These are phyloP conservation scores for Solanum arcanum DNA, from an alignment of 257 asterid genomes.

Conservation along the genomic window DNA sequence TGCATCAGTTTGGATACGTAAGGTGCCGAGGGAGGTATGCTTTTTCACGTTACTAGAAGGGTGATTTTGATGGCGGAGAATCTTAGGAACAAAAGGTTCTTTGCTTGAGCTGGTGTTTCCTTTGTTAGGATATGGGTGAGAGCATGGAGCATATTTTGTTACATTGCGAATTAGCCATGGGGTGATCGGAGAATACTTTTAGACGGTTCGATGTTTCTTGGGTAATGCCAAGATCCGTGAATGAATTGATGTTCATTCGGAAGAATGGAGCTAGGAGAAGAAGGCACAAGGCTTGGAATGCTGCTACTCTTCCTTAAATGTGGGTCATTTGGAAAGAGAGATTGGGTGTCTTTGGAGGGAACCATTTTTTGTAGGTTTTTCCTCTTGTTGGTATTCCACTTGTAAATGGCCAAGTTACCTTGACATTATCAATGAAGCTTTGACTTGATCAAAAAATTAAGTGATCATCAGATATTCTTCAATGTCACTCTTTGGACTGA, in stretches of 20 bases:
- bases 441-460: neutral
- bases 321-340: neutral
- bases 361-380: neutral
- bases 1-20: neutral
- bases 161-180: neutral
- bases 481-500: neutral
- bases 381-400: neutral
- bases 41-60: neutral
- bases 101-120: neutral
- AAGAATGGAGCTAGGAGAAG: neutral
- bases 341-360: neutral
- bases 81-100: neutral
- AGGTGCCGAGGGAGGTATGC: neutral
- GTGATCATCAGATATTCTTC: neutral
- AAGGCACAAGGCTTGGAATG: neutral
- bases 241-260: neutral
- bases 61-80: neutral
- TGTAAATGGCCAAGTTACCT: neutral
- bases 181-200: neutral
- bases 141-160: neutral
- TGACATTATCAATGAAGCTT: neutral
- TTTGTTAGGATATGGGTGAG: neutral
- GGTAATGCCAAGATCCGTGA: neutral
- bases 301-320: neutral
- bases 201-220: neutral